Evolutionary conservation across 495 filamentous ascomycete genomes (phyloP), one percentile per base, ranked within the genome.

Genomic region (Tuber umbilicatum): DNA sequence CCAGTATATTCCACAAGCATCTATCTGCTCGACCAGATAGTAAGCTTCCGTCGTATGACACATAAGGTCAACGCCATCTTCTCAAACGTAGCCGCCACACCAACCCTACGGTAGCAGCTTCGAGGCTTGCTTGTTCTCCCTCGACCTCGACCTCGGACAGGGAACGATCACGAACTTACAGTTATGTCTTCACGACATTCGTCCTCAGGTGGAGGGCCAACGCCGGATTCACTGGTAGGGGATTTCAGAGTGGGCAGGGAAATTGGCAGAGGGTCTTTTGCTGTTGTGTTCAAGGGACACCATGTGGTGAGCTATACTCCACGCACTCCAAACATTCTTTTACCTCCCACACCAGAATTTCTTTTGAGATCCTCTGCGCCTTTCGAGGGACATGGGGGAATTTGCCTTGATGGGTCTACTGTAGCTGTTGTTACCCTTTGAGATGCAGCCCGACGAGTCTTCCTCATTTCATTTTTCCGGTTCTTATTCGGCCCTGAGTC

Each of bases 211-310:
- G 74, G 79, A 71, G 78, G 71, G 42, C 79, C 78, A 70, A 55
- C 60, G 72, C 78, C 75, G 78, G 78, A 80, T 47, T 76, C 78
- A n/a, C 78, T 77, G 37, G 75, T 82, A 69, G 81, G 81, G 37
- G 76, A 79, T 55, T 82, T 80, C 68, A 69, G 72, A 38, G 76
- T 82, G 74, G 80, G 81, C 35, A 73, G 60, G 9, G 81, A 82
- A 55, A 82, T 82, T 78, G 81, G 81, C 60, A 80, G 76, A 72
- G 81, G 81, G 23, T 82, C 81, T 50, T 82, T 82, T 73, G 81
- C 81, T 27, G 75, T 72, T 72, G 81, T 82, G 21, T 82, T 78
- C 42, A 82, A 81, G 43, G 81, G 75, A 73, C 81, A 80, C 39
- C 73, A 82, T 78, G 73, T 73, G 71, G 81, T 82, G 75, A 73